Conservation (phyloP, 2,329 filamentous ascomycete genomes). For the Sarocladiaceae sp. region DNA sequence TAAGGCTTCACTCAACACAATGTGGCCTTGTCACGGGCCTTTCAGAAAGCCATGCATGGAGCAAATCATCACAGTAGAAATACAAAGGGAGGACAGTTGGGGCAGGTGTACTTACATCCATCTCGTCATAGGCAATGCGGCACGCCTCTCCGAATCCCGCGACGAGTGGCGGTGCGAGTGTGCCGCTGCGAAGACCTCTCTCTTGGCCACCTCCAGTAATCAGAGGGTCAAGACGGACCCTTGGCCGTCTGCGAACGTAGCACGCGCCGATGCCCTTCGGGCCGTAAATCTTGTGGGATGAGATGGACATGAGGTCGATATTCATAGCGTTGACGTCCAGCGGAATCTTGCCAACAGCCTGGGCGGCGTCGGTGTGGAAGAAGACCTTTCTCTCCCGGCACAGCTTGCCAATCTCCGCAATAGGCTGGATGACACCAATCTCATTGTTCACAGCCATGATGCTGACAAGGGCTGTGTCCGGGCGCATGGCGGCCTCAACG, state of each 20-base stretch:
- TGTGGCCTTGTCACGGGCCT: conserved; percentile 54
- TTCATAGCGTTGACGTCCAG: conserved; percentile 97
- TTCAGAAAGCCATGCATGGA: conserved; percentile 92
- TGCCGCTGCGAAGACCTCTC: conserved; percentile 89
- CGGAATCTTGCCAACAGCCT: conserved; percentile 98
- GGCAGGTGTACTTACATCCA: conserved; percentile 65
- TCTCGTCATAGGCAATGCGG: conserved; percentile 83
- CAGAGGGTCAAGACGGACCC: conserved; percentile 91
- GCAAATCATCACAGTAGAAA: conserved; percentile 69
- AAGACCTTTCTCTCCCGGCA: conserved; percentile 92
- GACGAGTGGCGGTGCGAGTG: conserved; percentile 80
- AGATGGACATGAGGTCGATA: conserved; percentile 97
- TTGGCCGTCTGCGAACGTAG: conserved; percentile 86
- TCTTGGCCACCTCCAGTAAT: conserved; percentile 97
- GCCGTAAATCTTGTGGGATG: conserved; percentile 97
- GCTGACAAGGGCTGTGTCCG: conserved; percentile 87
- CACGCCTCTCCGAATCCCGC: conserved; percentile 96
- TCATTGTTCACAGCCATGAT: conserved; percentile 99
- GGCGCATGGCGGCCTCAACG: conserved; percentile 82
- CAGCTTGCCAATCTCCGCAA: conserved; percentile 88
- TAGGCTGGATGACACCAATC: conserved; percentile 96
- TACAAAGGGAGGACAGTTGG: conserved; percentile 18
- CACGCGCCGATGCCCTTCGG: conserved; percentile 97
- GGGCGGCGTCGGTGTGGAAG: conserved; percentile 95
- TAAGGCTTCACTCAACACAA: conserved; percentile 62